Base-by-base conservation (phyloP, 1,284 basidiomycete genomes). In the Trichosporon inkin region DNA sequence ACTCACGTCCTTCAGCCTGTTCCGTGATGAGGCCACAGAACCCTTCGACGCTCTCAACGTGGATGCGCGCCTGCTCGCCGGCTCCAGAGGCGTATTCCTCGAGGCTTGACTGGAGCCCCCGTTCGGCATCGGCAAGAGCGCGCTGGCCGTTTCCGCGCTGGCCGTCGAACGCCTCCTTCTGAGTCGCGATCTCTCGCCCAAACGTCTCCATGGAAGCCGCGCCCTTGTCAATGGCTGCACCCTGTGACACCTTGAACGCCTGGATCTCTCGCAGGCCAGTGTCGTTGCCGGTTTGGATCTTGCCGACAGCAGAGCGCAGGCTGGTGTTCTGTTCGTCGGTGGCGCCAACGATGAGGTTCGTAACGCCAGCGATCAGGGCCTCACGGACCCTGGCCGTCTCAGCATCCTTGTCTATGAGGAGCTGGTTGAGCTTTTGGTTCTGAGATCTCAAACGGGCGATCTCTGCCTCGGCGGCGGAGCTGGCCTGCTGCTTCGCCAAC, bases 361-460 rank as follows among this genome's bases (percentile, higher is more conserved):
- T 87, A 58, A 95, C 82, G 37, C 86, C 85, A 51, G 86, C 82
- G 40, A 91, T 78, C 6, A 95, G 77, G 51, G 88, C 86, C 38
- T 86, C 85, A 65, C 86, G 87, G 2, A 88, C 83, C 55, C 82
- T 83, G 28, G 85, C 83, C 0, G 86, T 83, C 64, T 85, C 87
- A 6, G 76, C 71, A 70, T 83, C 84, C 75, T 94, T 89, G 5
- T 83, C 78, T 62, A 86, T 83, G 3, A 94, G 78, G 62, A 90
- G 79, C 22, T 81, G 80, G 1, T 79, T 76, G 32, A 96, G 81
- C 1, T 82, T 75, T n/a, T 81, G 80, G 69, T 94, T 94, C 72
- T 93, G 90, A 53, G 83, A 80, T 61, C 83, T 83, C 19, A 95
- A 80, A 22, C 85, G 84, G 1, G 78, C 71, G 35, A 90, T 82